A percentile compares a stretch with the other conserved stretches of the same genome.
Evolutionary conservation across 108 stramenopile genomes (phyloP).

Genomic region (Cylindrotheca fusiformis): DNA sequence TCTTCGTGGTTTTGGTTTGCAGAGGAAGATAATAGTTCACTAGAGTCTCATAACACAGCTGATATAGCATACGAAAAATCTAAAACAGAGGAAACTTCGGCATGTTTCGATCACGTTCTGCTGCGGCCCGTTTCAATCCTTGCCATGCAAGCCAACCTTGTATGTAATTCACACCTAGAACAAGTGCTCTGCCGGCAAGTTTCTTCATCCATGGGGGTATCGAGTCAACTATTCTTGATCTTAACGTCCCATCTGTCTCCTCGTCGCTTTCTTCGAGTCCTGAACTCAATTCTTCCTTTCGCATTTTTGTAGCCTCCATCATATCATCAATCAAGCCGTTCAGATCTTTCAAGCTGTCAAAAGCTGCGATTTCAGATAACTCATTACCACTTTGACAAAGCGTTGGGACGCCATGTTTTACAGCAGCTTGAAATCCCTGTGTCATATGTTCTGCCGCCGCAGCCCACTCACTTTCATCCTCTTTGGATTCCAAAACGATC

Average conservation of each 20-base stretch:
- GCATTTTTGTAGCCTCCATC: conserved; percentile 51
- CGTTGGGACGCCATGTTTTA: conserved; percentile 56
- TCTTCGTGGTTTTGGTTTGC: no score
- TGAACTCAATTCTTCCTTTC: conserved; percentile 41
- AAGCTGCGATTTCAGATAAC: conserved; percentile 4
- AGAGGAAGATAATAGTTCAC: no score
- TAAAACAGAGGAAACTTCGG: conserved; percentile 89
- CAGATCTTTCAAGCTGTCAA: conserved; percentile 39
- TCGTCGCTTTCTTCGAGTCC: conserved; percentile 33
- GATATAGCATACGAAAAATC: no score
- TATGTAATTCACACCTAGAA: conserved; percentile 77
- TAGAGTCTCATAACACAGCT: no score
- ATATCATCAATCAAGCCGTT: conserved; percentile 74
- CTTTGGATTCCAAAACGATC: conserved; percentile 14
- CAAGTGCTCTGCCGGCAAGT: conserved; percentile 58
- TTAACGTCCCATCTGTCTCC: conserved; percentile 2
- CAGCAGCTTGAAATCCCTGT: conserved; percentile 55
- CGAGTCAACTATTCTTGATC: conserved; percentile 9
- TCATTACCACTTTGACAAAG: conserved; percentile 18
- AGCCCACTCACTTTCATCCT: conserved; percentile 20
- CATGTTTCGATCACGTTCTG: conserved; percentile 67
- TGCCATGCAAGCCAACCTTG: conserved; percentile 88
- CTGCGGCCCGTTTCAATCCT: conserved; percentile 65
- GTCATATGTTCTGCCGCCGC: conserved; percentile 44
- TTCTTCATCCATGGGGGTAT: conserved; percentile 69